Evolutionary conservation across 345 rosid species (phyloP), one percentile per base, ranked within the genome.

Genomic region (Hevea brasiliensis): DNA sequence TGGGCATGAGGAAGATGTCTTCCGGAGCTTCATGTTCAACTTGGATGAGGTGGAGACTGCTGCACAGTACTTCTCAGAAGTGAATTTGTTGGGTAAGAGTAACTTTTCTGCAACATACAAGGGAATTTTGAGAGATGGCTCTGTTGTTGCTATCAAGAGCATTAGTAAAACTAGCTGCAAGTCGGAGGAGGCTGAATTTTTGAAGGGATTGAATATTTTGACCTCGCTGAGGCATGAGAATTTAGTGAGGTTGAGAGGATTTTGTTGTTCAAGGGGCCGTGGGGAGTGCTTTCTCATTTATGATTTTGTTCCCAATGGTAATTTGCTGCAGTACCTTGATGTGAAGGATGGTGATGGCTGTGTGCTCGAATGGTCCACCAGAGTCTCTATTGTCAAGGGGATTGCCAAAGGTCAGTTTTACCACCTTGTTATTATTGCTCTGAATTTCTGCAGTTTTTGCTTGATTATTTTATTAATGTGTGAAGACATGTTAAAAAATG

Each of bases 1-100:
- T 67, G 89, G 85, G 8, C 75, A 82, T 73, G 82, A 89, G n/a
- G 91, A 86, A 69, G 99, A 90, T 76, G 84, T 83, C 62, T 82
- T 93, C 18, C 93, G 91, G 88, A 96, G 90, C 87, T 91, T 87
- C 74, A 87, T 84, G 93, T 93, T 90, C 83, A 96, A 93, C 65
- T 81, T 96, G 66, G 96, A 96, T 56, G 99, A 93, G 74, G 94
- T 96, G 67, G 96, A 93, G 82, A 87, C 94, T 14, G 99, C 99
- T 10, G 93, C 99, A 6, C 99, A 91, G 67, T 86, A 90, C 79
- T 93, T 96, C 85, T 91, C 90, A 3, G 94, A 90, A 75, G 71
- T 54, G 42, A 96, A 96, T 68, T 68, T 96, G 81, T 70, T 93
- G 83, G 96, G 97, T 29, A 93, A 84, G 85, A 85, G 87, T 71